Conservation (phyloP, 345 rosid genomes). For the Hibiscus syriacus region DNA sequence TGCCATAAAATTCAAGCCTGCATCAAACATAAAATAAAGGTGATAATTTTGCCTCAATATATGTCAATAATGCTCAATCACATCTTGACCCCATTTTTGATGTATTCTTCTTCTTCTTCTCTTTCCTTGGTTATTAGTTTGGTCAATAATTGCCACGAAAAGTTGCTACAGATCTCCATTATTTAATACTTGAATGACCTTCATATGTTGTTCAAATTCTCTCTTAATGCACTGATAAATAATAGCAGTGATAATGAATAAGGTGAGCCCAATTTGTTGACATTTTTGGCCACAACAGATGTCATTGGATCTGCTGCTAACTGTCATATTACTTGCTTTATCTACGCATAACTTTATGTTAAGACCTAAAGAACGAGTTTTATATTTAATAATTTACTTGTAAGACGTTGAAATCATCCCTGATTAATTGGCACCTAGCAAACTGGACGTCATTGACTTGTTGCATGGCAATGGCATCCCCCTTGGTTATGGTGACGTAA, state of each 20-base stretch:
- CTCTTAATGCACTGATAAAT: background rate
- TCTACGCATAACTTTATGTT: too few species aligned
- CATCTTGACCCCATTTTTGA: conserved; percentile 5
- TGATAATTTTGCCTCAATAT: background rate
- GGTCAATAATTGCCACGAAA: conserved; percentile 3
- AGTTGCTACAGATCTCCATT: background rate
- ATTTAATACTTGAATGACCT: background rate
- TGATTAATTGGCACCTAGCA: conserved; percentile 23
- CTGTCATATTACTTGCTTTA: too few species aligned
- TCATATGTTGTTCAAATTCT: background rate
- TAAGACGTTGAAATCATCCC: conserved; percentile 9
- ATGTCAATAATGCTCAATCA: background rate
- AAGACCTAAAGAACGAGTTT: too few species aligned
- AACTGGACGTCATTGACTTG: conserved; percentile 24
- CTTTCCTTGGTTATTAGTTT: background rate
- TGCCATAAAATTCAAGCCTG: too few species aligned
- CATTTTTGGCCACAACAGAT: background rate
- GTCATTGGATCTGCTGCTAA: conserved; percentile 5
- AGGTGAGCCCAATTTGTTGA: conserved; percentile 12
- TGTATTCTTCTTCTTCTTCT: background rate
- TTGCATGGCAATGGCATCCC: conserved; percentile 6
- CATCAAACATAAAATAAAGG: background rate
- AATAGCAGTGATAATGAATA: background rate
- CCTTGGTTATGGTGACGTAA: background rate
- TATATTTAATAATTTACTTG: too few species aligned